Conservation (phyloP, 345 rosid species). For the Eucalyptus tenuipes region DNA sequence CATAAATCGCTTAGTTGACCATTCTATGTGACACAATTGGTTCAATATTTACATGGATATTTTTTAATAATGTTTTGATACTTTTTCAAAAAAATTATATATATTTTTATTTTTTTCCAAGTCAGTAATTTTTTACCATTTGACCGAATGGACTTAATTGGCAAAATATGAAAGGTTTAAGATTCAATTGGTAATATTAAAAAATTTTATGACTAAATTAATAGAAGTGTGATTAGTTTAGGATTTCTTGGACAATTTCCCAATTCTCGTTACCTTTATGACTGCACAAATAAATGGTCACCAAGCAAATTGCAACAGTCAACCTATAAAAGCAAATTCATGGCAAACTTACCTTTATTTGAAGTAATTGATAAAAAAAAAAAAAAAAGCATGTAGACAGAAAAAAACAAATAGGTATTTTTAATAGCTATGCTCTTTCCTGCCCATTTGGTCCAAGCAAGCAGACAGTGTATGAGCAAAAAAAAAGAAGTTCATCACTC, state of each 20-base stretch:
- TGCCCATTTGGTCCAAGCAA: not conserved
- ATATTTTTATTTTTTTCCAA: not conserved
- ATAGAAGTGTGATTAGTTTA: too few species aligned
- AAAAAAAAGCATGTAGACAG: not conserved
- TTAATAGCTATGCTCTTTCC: not conserved
- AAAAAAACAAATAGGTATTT: not conserved
- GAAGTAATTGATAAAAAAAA: not conserved
- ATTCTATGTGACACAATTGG: too few species aligned
- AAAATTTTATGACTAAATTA: too few species aligned
- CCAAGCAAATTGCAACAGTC: not conserved
- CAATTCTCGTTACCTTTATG: not conserved
- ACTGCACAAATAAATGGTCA: not conserved
- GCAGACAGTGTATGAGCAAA: not conserved
- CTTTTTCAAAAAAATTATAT: too few species aligned
- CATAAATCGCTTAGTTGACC: fast-evolving
- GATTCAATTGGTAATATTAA: too few species aligned
- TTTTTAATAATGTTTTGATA: too few species aligned
- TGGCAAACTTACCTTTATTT: not conserved
- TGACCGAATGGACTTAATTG: not conserved
- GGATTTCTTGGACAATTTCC: not conserved
- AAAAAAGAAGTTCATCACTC: not conserved
- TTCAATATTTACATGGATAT: not conserved
- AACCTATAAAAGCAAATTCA: not conserved
- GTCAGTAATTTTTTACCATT: fast-evolving
- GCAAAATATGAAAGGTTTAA: too few species aligned